Evolutionary conservation across 352 stramenopile genomes (phyloP).

Genomic region (Globisporangium iwayamae): DNA sequence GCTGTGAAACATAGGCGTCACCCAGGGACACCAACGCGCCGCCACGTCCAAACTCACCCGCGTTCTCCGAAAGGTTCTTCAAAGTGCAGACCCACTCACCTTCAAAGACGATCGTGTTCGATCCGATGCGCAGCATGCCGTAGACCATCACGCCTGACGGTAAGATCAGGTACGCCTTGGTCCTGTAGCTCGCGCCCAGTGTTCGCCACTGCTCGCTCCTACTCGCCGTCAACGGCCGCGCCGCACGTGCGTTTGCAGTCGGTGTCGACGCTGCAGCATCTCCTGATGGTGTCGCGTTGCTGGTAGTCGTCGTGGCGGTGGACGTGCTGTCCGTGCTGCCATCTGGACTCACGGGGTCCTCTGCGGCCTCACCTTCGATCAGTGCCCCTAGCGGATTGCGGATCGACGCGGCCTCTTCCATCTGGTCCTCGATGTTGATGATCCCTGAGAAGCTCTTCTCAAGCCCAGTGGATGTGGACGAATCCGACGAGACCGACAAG

Average conservation of each 20-base stretch:
- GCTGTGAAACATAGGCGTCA: slow-evolving; percentile 58
- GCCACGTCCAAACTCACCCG: background rate
- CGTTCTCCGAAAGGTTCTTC: slow-evolving; percentile 47
- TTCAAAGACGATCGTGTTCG: slow-evolving; percentile 77
- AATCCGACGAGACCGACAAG: slow-evolving; percentile 11
- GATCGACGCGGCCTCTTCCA: slow-evolving; percentile 15
- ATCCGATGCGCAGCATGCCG: slow-evolving; percentile 66
- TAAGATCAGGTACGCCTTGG: slow-evolving; percentile 74
- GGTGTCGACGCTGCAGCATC: background rate
- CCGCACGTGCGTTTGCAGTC: background rate
- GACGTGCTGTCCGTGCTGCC: background rate
- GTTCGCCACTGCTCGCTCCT: slow-evolving; percentile 71
- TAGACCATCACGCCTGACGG: slow-evolving; percentile 71
- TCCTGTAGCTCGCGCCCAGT: slow-evolving; percentile 58
- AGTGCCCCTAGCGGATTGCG: slow-evolving; percentile 18
- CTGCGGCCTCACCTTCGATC: slow-evolving; percentile 11
- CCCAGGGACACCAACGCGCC: slow-evolving; percentile 33
- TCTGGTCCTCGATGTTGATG: slow-evolving; percentile 16
- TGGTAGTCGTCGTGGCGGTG: background rate
- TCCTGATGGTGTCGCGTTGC: background rate
- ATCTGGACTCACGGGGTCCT: slow-evolving; percentile 15
- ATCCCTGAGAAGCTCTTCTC: slow-evolving; percentile 18
- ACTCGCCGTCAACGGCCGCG: slow-evolving; percentile 17
- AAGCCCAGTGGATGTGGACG: slow-evolving; percentile 16
- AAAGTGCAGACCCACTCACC: slow-evolving; percentile 71